Evolutionary conservation across 2,329 filamentous ascomycete species (phyloP).

Genomic region (Stagonosporopsis rhizophila): DNA sequence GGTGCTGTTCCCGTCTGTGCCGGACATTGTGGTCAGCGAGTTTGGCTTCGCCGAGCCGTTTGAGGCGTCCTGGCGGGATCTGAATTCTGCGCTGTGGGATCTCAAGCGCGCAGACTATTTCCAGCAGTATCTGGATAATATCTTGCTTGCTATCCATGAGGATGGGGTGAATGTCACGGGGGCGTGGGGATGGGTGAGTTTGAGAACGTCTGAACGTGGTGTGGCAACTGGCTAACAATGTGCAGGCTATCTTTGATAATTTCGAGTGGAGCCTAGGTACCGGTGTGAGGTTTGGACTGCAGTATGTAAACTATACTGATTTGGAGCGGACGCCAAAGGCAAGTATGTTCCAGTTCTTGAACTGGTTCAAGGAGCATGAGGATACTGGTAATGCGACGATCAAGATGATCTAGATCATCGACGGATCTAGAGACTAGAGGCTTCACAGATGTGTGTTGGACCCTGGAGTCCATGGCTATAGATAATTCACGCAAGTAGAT

Average conservation of each 20-base stretch:
- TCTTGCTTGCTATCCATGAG: constrained; percentile 46
- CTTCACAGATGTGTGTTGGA: neutral
- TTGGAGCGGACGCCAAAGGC: constrained; percentile 53
- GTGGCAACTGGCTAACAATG: neutral
- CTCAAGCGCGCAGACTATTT: constrained; percentile 52
- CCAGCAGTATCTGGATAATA: constrained; percentile 53
- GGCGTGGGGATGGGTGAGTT: constrained; percentile 49
- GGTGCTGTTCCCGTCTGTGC: constrained; percentile 52
- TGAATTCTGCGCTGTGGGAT: constrained; percentile 50
- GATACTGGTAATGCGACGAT: constrained; percentile 36
- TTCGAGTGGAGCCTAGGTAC: constrained; percentile 52
- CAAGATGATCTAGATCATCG: no score
- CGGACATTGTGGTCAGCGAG: constrained; percentile 52
- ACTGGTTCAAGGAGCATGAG: constrained; percentile 51
- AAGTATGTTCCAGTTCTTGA: constrained; percentile 52
- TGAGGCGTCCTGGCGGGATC: constrained; percentile 41
- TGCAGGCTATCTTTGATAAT: constrained; percentile 49
- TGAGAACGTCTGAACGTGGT: no score
- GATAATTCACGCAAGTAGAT: neutral
- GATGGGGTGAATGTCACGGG: constrained; percentile 54
- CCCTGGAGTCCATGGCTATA: neutral
- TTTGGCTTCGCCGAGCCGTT: constrained; percentile 55
- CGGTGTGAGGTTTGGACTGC: constrained; percentile 50
- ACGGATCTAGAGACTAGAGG: no score
- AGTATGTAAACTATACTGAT: constrained; percentile 53